Evolutionary conservation across 768 basidiomycete species (phyloP), one percentile per base, ranked within the genome.

Genomic region (Auriscalpium orientale): DNA sequence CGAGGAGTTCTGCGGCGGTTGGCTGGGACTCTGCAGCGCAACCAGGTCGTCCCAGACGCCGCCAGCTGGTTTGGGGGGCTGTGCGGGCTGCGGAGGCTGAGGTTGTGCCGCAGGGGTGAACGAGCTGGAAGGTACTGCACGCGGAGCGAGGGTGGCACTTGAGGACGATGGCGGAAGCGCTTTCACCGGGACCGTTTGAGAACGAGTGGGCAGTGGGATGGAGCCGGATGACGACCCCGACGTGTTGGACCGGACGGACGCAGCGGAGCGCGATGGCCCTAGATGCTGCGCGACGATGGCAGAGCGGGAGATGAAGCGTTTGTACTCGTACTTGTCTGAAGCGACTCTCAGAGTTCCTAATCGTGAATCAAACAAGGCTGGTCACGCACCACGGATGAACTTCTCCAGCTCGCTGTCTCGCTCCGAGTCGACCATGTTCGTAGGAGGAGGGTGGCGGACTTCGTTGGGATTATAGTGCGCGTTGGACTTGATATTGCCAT

Each of bases 341-440:
- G 54, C 8, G 21, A 2, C 45, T 21, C 48, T 49, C 33, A 48
- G 47, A 55, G 53, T 51, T 15, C 53, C 36, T 16, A 28, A 10
- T 40, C 22, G 55, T 46, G 18, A 28, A 37, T 49, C 12, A 15
- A 18, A n/a, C n/a, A 22, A 6, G 16, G 47, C 47, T 54, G 56
- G 69, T 18, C 15, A 75, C 80, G 70, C 73, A 89, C 89, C 76
- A 56, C 95, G 82, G 58, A 98, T 94, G 72, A 84, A 97, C 65
- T 82, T 84, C 69, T 98, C 95, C 46, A 98, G 79, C 58, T 98
- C 94, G 48, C 88, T 87, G 66, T 95, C 92, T 34, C 93, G 78
- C 64, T 89, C 89, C 1, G 79, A 75, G 51, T 91, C 90, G 43
- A 86, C 81, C 65, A 87, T 74, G 60, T 86, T 87, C 3, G 90